A percentile compares a stretch with the other conserved stretches of the same genome.
Evolutionary conservation across 1,139 yeast species (phyloP).

Genomic region (Taiozyma sp.): DNA sequence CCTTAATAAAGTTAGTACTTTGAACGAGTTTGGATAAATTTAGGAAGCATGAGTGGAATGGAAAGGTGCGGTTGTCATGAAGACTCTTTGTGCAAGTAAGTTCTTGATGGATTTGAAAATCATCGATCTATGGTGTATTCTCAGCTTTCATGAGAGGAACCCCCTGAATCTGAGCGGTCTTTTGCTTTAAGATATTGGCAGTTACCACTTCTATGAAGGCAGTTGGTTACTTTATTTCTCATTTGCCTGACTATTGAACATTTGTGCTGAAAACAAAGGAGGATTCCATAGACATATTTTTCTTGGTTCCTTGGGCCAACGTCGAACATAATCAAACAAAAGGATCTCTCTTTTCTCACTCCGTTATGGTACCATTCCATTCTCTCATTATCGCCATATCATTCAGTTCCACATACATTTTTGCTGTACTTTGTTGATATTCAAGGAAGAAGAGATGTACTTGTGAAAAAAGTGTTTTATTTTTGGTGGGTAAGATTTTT

Average conservation of each 20-base stretch:
- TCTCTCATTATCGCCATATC: background rate
- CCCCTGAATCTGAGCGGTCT: too few relatives aligned
- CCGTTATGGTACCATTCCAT: background rate
- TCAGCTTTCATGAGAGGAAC: background rate
- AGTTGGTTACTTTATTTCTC: background rate
- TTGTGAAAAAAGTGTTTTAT: slow-evolving; percentile 15
- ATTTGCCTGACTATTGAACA: background rate
- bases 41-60: background rate
- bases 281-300: background rate
- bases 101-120: background rate
- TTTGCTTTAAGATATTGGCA: too few relatives aligned
- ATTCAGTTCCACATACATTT: slow-evolving; percentile 19
- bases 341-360: background rate
- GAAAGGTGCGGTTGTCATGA: background rate
- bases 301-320: background rate
- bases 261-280: background rate
- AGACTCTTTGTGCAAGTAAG: background rate
- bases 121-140: background rate
- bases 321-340: background rate
- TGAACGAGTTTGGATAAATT: background rate
- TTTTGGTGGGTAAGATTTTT: background rate
- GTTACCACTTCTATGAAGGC: too few relatives aligned
- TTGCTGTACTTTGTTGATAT: slow-evolving; percentile 15
- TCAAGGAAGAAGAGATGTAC: slow-evolving; percentile 5
- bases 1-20: slow-evolving; percentile 40